Evolutionary conservation across 2,329 filamentous ascomycete genomes (phyloP).

Genomic region (Colletotrichum salicis): DNA sequence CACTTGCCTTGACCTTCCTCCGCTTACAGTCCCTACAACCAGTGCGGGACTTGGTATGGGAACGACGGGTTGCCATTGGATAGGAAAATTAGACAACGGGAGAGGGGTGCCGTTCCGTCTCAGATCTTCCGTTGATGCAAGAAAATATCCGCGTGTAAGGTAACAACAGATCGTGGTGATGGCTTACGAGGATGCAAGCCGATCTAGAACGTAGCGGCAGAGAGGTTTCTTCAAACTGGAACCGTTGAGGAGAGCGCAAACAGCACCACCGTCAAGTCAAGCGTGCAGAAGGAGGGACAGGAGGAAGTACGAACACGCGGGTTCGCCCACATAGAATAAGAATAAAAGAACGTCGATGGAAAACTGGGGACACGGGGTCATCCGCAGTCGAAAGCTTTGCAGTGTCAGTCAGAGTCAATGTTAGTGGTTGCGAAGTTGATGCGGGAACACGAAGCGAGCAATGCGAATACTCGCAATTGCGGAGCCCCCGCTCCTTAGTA

Average conservation of each 20-base stretch:
- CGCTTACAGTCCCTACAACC: slow-evolving; percentile 46
- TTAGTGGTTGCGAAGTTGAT: neutral
- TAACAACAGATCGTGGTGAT: neutral
- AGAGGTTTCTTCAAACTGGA: too few species aligned
- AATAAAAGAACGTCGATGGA: neutral
- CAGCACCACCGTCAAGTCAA: neutral
- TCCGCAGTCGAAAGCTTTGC: neutral
- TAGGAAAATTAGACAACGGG: neutral
- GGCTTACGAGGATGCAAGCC: neutral
- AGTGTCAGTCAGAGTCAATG: slow-evolving; percentile 8
- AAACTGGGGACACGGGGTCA: neutral
- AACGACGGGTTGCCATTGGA: slow-evolving; percentile 38
- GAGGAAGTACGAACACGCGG: slow-evolving; percentile 18
- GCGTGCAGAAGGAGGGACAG: neutral
- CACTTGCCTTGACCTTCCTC: slow-evolving; percentile 46
- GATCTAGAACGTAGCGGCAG: neutral
- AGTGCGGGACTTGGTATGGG: slow-evolving; percentile 48
- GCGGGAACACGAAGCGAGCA: neutral
- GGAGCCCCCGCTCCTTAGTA: neutral
- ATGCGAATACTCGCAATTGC: slow-evolving; percentile 32
- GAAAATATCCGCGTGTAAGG: neutral
- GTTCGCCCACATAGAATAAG: slow-evolving; percentile 9
- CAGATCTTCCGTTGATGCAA: neutral
- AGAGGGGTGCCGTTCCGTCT: neutral
- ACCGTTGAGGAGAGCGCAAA: neutral